phyloP scores from a whole-genome alignment of 768 basidiomycete species.

The Xerocomellus amylosporus region DNA sequence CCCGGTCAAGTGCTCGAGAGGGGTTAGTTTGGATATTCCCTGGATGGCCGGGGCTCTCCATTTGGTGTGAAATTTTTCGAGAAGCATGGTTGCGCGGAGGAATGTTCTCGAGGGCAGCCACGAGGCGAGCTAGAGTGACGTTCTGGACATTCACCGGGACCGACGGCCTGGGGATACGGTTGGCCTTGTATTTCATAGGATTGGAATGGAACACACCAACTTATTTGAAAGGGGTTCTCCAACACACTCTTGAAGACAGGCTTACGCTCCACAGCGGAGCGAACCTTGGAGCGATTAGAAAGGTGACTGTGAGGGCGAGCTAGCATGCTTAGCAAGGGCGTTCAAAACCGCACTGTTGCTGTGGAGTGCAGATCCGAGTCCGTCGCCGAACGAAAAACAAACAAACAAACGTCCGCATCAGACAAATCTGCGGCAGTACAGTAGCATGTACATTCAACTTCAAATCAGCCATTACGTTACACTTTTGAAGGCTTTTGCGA shows the following conservation, averaged over 20 bases:
- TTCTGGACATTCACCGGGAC: constrained; percentile 65
- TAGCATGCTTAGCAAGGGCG: constrained; percentile 39
- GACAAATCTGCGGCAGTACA: too few relatives aligned
- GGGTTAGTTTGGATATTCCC: constrained; percentile 12
- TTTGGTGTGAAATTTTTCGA: constrained; percentile 9
- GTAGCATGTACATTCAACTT: too few relatives aligned
- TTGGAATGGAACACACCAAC: constrained; percentile 48
- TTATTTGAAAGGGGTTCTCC: constrained; percentile 66
- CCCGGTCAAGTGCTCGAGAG: background rate
- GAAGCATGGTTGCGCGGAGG: constrained; percentile 33
- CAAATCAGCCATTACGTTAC: too few relatives aligned
- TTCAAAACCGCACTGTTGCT: too few relatives aligned
- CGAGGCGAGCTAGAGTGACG: constrained; percentile 47
- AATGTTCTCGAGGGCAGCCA: constrained; percentile 50
- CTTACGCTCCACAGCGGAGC: constrained; percentile 50
- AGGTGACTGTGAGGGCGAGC: constrained; percentile 54
- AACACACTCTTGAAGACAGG: constrained; percentile 67
- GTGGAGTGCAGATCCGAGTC: too few relatives aligned
- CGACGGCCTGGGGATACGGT: constrained; percentile 51
- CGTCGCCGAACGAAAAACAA: too few relatives aligned
- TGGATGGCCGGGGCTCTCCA: background rate
- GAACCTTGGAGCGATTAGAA: constrained; percentile 61
- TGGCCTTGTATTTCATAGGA: background rate
- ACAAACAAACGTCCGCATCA: too few relatives aligned
- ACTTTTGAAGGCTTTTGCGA: too few relatives aligned